Base-by-base conservation (phyloP, 768 basidiomycete genomes). In the Psilocybe tampanensis region DNA sequence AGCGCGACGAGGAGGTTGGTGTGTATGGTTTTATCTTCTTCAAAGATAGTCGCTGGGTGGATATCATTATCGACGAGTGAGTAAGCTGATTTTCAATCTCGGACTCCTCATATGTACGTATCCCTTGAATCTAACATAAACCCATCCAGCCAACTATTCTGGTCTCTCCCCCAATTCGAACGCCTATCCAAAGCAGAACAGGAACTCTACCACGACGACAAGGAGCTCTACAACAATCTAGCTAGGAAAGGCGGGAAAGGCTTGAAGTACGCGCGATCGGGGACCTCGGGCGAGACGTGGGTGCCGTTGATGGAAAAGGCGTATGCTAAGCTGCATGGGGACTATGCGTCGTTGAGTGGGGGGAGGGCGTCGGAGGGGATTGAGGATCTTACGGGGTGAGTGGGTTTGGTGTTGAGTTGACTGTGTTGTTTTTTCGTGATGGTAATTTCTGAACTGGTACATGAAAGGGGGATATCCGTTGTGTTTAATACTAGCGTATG, bases 21-120 rank as follows among this genome's bases (percentile, higher is more conserved):
- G 75, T 83, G 3, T 82, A 82, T 59, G 81, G 81, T 2, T 83
- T 80, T 65, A 71, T 82, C 18, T 82, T 83, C 66, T 80, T 75
- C 65, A 68, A 76, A 5, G 76, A 81, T 59, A 66, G 68, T 18
- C 62, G 63, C 12, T 82, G 81, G 81, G 75, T 76, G 13, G 68
- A 74, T 33, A 77, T 82, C n/a, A 72, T 82, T 41, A 75, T 81
- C 49, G 80, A 80, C 59, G 80, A 80, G 77, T 79, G 55, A 39
- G 77, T 70, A 1, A 6, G 12, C 15, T n/a, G n/a, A n/a, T n/a
- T n/a, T n/a, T n/a, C n/a, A n/a, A n/a, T n/a, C n/a, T n/a, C n/a
- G n/a, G n/a, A n/a, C n/a, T n/a, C n/a, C n/a, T n/a, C n/a, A n/a
- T 36, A 26, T 41, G 1, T 23, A 17, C 3, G 36, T 41, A 12